Conservation (phyloP, 169 alveolate genomes). For the Plasmodium reichenowi region DNA sequence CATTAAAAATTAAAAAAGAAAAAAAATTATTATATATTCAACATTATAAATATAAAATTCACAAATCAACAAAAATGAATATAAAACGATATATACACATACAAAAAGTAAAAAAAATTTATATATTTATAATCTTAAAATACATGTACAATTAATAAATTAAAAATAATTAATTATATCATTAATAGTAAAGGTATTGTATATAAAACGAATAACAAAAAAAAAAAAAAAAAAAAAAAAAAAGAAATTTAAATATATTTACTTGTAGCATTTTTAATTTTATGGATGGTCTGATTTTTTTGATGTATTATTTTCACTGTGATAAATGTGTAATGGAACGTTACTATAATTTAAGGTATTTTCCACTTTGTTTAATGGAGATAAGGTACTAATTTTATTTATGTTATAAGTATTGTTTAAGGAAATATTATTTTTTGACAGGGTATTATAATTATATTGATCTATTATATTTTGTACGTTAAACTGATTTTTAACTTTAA, state of each 20-base stretch:
- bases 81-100: too few relatives aligned
- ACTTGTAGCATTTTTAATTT: not conserved
- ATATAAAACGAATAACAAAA: too few relatives aligned
- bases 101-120: too few relatives aligned
- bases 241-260: not conserved
- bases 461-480: slow-evolving; percentile 68
- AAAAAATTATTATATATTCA: too few relatives aligned
- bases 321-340: slow-evolving; percentile 37
- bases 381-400: slow-evolving; percentile 1
- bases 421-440: slow-evolving; percentile 9
- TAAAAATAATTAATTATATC: too few relatives aligned
- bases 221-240: too few relatives aligned
- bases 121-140: too few relatives aligned
- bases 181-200: too few relatives aligned
- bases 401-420: slow-evolving; percentile 7
- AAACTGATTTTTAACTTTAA: slow-evolving; percentile 48
- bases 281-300: slow-evolving; percentile 4
- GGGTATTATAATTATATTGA: slow-evolving; percentile 52
- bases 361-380: slow-evolving; percentile 3
- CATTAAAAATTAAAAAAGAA: too few relatives aligned
- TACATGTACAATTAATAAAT: too few relatives aligned
- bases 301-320: slow-evolving; percentile 31
- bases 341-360: slow-evolving; percentile 13
- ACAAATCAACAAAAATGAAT: too few relatives aligned
- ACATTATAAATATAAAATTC: too few relatives aligned